phyloP scores from a whole-genome alignment of 225 moss, liverwort and hornwort genomes.

The Lunularia cruciata region DNA sequence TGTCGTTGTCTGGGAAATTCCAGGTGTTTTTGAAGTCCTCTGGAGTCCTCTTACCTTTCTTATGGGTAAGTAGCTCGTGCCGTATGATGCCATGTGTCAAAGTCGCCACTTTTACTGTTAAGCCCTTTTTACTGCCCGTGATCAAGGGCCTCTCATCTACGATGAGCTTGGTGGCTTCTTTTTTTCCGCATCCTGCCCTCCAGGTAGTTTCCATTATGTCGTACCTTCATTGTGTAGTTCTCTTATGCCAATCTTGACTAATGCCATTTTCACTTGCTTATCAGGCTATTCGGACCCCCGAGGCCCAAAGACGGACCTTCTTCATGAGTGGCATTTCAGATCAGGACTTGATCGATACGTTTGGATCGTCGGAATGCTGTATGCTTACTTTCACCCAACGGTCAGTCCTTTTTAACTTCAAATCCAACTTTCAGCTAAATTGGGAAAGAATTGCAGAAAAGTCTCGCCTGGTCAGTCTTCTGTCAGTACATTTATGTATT shows the following conservation, averaged over 20 bases:
- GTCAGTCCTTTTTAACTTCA: conserved; percentile 31
- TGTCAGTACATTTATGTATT: no score
- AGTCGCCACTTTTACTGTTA: background rate
- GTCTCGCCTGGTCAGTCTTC: no score
- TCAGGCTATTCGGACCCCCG: conserved; percentile 76
- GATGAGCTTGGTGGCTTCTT: no score
- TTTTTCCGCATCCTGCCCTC: no score
- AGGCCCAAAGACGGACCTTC: conserved; percentile 40
- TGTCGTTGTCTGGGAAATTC: conserved; percentile 83
- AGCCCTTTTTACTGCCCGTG: background rate
- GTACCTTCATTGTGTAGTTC: no score
- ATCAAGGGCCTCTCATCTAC: background rate
- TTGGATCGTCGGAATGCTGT: conserved; percentile 96
- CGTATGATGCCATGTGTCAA: background rate
- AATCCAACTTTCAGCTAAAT: no score
- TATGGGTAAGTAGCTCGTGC: conserved; percentile 49
- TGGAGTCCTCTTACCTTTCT: conserved; percentile 91
- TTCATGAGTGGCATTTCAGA: conserved; percentile 98
- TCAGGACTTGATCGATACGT: conserved; percentile 94
- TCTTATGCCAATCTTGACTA: background rate
- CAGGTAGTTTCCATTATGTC: no score
- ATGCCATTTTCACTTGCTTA: no score
- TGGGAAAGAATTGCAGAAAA: no score
- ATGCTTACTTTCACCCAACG: conserved; percentile 93
- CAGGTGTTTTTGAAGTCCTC: conserved; percentile 80